Conservation (phyloP, 805 yeast genomes). For the Yamadazyma sp. region DNA sequence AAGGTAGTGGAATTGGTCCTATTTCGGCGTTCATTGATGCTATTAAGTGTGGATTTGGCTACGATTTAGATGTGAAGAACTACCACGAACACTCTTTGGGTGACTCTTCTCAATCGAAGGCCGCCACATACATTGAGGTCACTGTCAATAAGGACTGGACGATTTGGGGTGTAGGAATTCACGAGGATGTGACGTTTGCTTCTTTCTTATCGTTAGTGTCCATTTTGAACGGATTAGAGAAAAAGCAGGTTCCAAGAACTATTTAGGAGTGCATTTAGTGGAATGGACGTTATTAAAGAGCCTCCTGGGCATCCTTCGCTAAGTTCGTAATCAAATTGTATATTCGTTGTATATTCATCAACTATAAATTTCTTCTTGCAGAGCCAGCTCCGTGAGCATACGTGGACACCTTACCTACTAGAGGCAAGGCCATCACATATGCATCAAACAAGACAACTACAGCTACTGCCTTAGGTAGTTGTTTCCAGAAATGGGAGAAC, state of each 20-base stretch:
- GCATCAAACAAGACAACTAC: constrained; percentile 10
- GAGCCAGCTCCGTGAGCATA: constrained; percentile 12
- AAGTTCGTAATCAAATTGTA: too few relatives aligned
- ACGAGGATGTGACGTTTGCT: constrained; percentile 87
- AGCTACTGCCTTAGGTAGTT: constrained; percentile 12
- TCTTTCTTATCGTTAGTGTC: constrained; percentile 70
- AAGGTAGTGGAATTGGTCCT: constrained; percentile 80
- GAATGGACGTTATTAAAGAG: background rate
- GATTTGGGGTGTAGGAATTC: constrained; percentile 89
- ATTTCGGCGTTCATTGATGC: constrained; percentile 74
- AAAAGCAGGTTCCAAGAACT: constrained; percentile 3
- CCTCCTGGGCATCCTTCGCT: background rate
- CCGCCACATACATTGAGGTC: constrained; percentile 67
- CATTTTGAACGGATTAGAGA: constrained; percentile 51
- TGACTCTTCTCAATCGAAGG: constrained; percentile 64
- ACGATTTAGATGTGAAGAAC: constrained; percentile 58
- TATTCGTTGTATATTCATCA: constrained; percentile 1
- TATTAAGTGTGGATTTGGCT: constrained; percentile 46
- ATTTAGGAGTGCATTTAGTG: constrained; percentile 3
- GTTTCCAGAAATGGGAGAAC: constrained; percentile 6
- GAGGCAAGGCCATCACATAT: constrained; percentile 16
- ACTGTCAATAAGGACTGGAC: constrained; percentile 35
- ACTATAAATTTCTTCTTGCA: background rate
- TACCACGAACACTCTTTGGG: constrained; percentile 84
- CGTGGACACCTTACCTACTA: constrained; percentile 9